These are phyloP conservation scores for Thermomyces lanuginosus DNA, from an alignment of 2,329 filamentous ascomycete genomes.

Conservation along the genomic window DNA sequence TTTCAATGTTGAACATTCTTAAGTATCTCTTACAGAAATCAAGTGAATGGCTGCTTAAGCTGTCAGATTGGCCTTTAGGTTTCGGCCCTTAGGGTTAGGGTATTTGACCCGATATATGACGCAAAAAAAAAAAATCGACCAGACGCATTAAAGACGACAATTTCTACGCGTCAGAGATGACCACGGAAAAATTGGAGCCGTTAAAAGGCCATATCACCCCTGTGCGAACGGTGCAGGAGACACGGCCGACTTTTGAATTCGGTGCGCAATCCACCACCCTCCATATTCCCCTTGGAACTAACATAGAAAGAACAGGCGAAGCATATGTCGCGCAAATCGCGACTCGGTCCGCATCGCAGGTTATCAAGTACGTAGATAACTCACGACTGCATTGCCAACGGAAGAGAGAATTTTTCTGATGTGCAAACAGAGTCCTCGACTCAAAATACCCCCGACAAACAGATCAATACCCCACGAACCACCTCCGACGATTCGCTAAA, in stretches of 20 bases:
- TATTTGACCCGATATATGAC: too few species aligned
- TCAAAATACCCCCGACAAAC: slow-evolving; percentile 19
- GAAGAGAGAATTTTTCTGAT: not conserved
- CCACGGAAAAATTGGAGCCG: too few species aligned
- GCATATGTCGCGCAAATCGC: slow-evolving; percentile 30
- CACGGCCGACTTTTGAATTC: slow-evolving; percentile 23
- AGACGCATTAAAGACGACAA: too few species aligned
- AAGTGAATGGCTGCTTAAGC: too few species aligned
- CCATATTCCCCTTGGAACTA: not conserved
- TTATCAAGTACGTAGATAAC: slow-evolving; percentile 28
- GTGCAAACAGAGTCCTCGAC: slow-evolving; percentile 21
- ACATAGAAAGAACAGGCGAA: slow-evolving; percentile 15
- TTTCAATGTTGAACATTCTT: too few species aligned
- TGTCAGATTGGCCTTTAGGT: too few species aligned
- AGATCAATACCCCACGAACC: slow-evolving; percentile 16
- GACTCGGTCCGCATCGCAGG: slow-evolving; percentile 27
- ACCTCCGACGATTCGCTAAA: slow-evolving; percentile 28
- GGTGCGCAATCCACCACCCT: slow-evolving; percentile 14
- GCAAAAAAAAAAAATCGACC: too few species aligned
- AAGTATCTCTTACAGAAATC: too few species aligned
- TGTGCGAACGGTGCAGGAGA: slow-evolving; percentile 30
- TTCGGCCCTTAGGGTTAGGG: too few species aligned
- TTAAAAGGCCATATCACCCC: slow-evolving; percentile 21
- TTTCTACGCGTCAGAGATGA: too few species aligned
- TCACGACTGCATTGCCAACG: too few species aligned